Base-by-base conservation (phyloP, 2,329 filamentous ascomycete genomes). In the Aspergillus puulaauensis region DNA sequence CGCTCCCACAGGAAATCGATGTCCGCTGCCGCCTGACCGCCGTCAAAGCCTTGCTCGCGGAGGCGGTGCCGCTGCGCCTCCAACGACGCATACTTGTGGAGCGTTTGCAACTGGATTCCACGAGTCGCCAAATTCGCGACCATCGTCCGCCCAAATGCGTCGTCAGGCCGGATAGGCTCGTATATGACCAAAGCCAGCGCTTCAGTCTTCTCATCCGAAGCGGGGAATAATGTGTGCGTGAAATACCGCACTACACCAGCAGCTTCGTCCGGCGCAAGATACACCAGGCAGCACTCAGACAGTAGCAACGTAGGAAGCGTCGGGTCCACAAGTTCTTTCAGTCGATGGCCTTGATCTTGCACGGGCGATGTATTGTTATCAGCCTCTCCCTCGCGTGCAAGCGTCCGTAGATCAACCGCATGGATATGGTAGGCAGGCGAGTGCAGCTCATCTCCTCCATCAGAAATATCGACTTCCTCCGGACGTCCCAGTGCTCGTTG, bases 281-380 rank as follows among this genome's bases (percentile, higher is more conserved):
- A 99, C 72, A 95, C 91, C 33, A 99, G 83, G 71, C 95, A 99
- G 80, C 95, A 98, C 75, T 99, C 95, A 0, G 93, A 98, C 6
- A 99, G 82, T 23, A 99, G 76, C 8, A 99, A 77, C 0, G 95
- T 99, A 0, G 95, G 91, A 0, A 90, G 66, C 23, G 70, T 84
- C 67, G 64, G 75, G 69, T 77, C 83, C 65, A 78, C 86, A 64
- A 43, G 19, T 17, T 81, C 81, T 19, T 68, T 65, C 4, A 85
- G 69, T 15, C 51, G 50, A 58, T 31, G 24, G 39, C 59, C 40
- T 41, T 51, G 37, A 5, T 59, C 58, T 47, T 24, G 62, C 66
- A 59, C 64, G 52, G 56, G 68, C 49, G 21, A 68, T 60, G 35
- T 61, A 57, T 51, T 66, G 8, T 24, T 31, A 23, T 31, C 9